Evolutionary conservation across 2,329 filamentous ascomycete species (phyloP).

Genomic region (Aureobasidium sp.): DNA sequence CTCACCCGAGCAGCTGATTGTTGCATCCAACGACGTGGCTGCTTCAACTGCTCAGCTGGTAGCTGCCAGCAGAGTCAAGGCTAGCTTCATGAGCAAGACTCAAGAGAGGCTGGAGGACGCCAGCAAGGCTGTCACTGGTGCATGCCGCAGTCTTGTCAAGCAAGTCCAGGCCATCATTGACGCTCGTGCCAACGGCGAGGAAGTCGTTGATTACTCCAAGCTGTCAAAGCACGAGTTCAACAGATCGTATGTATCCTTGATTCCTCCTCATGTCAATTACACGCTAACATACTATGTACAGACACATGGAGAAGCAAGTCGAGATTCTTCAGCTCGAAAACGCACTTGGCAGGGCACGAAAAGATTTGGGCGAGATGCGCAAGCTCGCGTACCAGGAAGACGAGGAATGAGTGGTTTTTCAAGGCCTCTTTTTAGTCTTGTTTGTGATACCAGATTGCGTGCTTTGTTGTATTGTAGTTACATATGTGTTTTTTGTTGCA

Average conservation of each 20-base stretch:
- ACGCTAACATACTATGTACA: constrained; percentile 17
- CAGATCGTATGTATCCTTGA: constrained; percentile 62
- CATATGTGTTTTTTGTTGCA: neutral
- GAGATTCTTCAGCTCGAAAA: constrained; percentile 97
- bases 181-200: constrained; percentile 67
- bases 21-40: constrained; percentile 93
- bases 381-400: constrained; percentile 92
- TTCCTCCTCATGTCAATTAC: neutral
- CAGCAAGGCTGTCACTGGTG: constrained; percentile 83
- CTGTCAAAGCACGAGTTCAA: constrained; percentile 95
- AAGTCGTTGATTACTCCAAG: constrained; percentile 78
- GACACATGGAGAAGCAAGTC: constrained; percentile 50
- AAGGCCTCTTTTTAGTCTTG: neutral
- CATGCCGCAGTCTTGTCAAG: constrained; percentile 77
- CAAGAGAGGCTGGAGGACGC: constrained; percentile 87
- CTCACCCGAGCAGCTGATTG: constrained; percentile 92
- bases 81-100: constrained; percentile 94
- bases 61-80: constrained; percentile 90
- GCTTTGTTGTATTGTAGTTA: neutral
- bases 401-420: constrained; percentile 18
- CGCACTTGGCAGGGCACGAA: constrained; percentile 64
- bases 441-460: constrained; percentile 6
- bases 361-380: constrained; percentile 89
- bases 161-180: constrained; percentile 94
- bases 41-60: constrained; percentile 95